These are phyloP conservation scores for Aureobasidium musti DNA, from an alignment of 2,329 filamentous ascomycete species.

Conservation along the genomic window DNA sequence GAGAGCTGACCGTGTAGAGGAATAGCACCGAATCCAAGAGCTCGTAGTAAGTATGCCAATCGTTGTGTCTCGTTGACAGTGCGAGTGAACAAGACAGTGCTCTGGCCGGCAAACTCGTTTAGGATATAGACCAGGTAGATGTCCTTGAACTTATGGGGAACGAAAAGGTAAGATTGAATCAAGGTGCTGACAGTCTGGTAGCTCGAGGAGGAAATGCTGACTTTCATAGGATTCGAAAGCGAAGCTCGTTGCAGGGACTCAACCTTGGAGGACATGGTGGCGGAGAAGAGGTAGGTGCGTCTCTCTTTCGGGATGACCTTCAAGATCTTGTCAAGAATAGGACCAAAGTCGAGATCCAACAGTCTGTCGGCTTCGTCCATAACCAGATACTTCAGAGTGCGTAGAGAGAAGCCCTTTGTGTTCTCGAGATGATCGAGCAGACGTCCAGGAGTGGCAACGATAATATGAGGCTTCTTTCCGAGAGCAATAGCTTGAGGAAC, in stretches of 20 bases:
- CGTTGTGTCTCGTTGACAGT: constrained; percentile 91
- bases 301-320: constrained; percentile 73
- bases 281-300: constrained; percentile 85
- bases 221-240: constrained; percentile 77
- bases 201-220: constrained; percentile 78
- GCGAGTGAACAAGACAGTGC: constrained; percentile 84
- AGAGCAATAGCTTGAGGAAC: constrained; percentile 86
- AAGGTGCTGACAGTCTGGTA: constrained; percentile 60
- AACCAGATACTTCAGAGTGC: constrained; percentile 80
- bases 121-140: constrained; percentile 82
- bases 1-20: constrained; percentile 82
- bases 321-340: constrained; percentile 88
- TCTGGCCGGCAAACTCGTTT: constrained; percentile 84
- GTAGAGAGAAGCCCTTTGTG: constrained; percentile 90
- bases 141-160: constrained; percentile 86
- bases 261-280: constrained; percentile 91
- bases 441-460: constrained; percentile 89
- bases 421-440: constrained; percentile 92
- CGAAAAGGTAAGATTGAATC: constrained; percentile 81
- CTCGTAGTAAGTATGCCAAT: constrained; percentile 76
- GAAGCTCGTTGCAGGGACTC: constrained; percentile 90
- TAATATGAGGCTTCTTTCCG: constrained; percentile 87
- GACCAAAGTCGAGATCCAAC: constrained; percentile 91
- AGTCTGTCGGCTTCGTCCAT: constrained; percentile 94
- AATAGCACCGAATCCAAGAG: constrained; percentile 85